phyloP scores from a whole-genome alignment of 2,329 filamentous ascomycete genomes.

The Aspergillus oerlinghausenensis region DNA sequence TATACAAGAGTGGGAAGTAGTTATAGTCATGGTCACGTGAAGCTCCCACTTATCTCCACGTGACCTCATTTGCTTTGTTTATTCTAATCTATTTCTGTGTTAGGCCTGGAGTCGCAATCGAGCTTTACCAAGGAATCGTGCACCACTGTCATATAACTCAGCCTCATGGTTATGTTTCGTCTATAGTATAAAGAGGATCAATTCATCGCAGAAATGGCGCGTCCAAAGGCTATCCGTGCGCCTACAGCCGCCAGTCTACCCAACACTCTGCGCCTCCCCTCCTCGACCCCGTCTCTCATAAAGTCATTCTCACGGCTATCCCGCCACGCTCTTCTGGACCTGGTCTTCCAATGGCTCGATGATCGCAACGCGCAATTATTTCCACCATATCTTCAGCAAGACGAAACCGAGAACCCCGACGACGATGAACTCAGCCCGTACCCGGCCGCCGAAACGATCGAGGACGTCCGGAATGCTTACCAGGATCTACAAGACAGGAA shows the following conservation, averaged over 20 bases:
- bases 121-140: not conserved
- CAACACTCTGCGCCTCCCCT: slow-evolving; percentile 64
- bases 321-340: slow-evolving; percentile 64
- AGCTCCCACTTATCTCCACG: not conserved
- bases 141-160: not conserved
- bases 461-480: slow-evolving; percentile 64
- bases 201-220: slow-evolving; percentile 26
- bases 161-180: not conserved
- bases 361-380: slow-evolving; percentile 58
- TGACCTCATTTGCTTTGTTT: not conserved
- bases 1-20: too few species aligned
- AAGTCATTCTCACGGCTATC: slow-evolving; percentile 68
- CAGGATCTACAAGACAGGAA: slow-evolving; percentile 53
- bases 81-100: not conserved
- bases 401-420: slow-evolving; percentile 48
- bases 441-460: slow-evolving; percentile 60
- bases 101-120: not conserved
- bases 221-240: slow-evolving; percentile 40
- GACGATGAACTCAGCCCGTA: slow-evolving; percentile 64
- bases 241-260: slow-evolving; percentile 68
- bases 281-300: slow-evolving; percentile 59
- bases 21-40: too few species aligned
- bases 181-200: not conserved
- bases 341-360: slow-evolving; percentile 74
- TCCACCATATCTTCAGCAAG: slow-evolving; percentile 53